Percentiles rank a stretch among this genome's conserved stretches.
Conservation (phyloP, 331 rosid species). For the Pyrus hybrid region DNA sequence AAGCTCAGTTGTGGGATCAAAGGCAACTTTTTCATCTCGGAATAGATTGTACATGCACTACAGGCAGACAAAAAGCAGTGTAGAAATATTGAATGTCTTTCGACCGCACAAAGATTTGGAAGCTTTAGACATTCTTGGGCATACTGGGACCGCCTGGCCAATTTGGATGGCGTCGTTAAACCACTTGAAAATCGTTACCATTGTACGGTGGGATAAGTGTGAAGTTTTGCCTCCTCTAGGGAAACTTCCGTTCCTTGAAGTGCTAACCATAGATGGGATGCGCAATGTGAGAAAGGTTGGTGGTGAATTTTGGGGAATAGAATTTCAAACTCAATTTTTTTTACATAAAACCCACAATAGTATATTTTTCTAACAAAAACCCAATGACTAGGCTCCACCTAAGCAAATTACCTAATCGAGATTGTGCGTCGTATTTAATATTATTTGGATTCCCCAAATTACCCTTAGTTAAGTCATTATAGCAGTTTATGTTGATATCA, state of each 20-base stretch:
- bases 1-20: not conserved
- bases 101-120: not conserved
- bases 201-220: not conserved
- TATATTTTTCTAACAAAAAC: too few species aligned
- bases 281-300: not conserved
- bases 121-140: not conserved
- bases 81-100: not conserved
- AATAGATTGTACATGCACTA: too few species aligned
- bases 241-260: not conserved
- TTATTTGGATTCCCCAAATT: too few species aligned
- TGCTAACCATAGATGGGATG: not conserved
- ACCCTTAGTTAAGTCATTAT: too few species aligned
- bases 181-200: not conserved
- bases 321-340: too few species aligned
- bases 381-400: too few species aligned
- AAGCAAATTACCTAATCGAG: too few species aligned
- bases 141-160: not conserved
- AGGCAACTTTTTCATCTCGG: not conserved
- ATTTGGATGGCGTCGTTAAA: not conserved
- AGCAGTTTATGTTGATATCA: too few species aligned
- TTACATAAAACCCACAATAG: too few species aligned
- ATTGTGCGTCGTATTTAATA: too few species aligned
- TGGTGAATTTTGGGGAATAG: not conserved
- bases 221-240: not conserved
- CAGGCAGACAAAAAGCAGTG: too few species aligned